Percentiles rank a stretch among this genome's conserved stretches.
phyloP scores from a whole-genome alignment of 352 stramenopile genomes.

The Globisporangium recalcitrans region DNA sequence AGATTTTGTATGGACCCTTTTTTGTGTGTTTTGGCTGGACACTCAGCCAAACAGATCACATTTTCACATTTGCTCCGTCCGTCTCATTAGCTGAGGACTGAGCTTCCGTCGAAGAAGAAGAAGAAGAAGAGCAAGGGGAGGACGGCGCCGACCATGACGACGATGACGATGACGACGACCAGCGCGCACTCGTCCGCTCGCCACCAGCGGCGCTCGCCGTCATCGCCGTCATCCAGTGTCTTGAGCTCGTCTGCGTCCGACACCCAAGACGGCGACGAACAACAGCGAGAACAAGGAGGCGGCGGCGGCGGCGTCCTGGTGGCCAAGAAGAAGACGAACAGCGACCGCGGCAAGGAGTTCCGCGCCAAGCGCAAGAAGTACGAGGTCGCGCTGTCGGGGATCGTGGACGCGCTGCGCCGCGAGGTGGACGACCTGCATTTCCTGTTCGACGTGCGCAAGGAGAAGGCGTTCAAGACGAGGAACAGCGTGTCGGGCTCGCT shows the following conservation, averaged over 20 bases:
- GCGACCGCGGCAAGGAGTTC: slow-evolving; percentile 55
- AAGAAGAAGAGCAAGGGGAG: neutral
- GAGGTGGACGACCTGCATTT: slow-evolving; percentile 45
- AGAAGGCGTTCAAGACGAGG: slow-evolving; percentile 29
- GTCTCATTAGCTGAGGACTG: too few species aligned
- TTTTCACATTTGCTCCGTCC: neutral
- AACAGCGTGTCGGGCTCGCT: slow-evolving; percentile 37
- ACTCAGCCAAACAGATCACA: neutral
- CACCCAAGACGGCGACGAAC: neutral
- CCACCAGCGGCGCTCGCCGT: neutral
- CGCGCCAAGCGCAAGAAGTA: slow-evolving; percentile 47
- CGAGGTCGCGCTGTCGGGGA: slow-evolving; percentile 29
- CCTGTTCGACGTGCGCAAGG: slow-evolving; percentile 33
- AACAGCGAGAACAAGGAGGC: neutral
- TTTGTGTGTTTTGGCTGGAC: neutral
- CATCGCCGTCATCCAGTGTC: neutral
- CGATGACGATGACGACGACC: neutral
- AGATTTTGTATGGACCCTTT: neutral
- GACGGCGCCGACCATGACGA: too few species aligned
- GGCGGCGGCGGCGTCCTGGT: neutral
- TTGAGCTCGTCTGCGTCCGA: neutral
- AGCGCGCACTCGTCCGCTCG: neutral
- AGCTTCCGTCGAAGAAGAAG: neutral
- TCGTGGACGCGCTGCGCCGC: slow-evolving; percentile 34
- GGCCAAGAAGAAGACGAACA: slow-evolving; percentile 46